Conservation (phyloP, 352 stramenopile genomes). For the Phytophthora cryptogea region DNA sequence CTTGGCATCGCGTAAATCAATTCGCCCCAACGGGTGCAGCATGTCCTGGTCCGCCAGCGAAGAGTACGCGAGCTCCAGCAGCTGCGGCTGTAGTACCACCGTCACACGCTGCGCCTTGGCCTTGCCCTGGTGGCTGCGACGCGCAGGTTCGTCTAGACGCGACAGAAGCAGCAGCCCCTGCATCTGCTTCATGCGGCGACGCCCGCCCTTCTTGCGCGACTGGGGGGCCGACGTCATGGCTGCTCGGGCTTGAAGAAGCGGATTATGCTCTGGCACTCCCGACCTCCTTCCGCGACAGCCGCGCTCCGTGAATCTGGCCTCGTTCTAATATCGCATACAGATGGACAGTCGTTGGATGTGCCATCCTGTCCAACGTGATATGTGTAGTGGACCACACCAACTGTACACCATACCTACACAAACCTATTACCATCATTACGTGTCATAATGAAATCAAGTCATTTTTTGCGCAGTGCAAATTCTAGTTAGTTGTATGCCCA, state of each 20-base stretch:
- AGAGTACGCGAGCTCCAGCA: slow-evolving; percentile 70
- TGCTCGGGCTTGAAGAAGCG: neutral
- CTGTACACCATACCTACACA: neutral
- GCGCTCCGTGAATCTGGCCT: slow-evolving; percentile 20
- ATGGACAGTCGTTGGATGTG: slow-evolving; percentile 12
- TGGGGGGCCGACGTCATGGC: slow-evolving; percentile 37
- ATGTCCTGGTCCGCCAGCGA: slow-evolving; percentile 77
- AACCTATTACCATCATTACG: too few species aligned
- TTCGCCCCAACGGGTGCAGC: slow-evolving; percentile 57
- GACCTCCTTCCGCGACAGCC: neutral
- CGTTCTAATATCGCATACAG: slow-evolving; percentile 36
- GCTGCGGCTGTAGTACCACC: slow-evolving; percentile 71
- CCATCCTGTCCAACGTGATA: neutral
- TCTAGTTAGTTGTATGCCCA: too few species aligned
- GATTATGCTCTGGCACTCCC: slow-evolving; percentile 14
- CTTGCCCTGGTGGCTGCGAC: slow-evolving; percentile 20
- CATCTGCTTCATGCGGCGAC: slow-evolving; percentile 83
- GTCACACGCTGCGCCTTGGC: slow-evolving; percentile 54
- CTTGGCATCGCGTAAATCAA: slow-evolving; percentile 62
- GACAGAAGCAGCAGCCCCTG: slow-evolving; percentile 71
- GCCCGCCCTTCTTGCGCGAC: slow-evolving; percentile 46
- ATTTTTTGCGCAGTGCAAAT: too few species aligned
- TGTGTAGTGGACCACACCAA: neutral
- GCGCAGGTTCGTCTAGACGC: slow-evolving; percentile 37
- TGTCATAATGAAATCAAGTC: too few species aligned